phyloP scores from a whole-genome alignment of 345 rosid species.

The Hibiscus syriacus region DNA sequence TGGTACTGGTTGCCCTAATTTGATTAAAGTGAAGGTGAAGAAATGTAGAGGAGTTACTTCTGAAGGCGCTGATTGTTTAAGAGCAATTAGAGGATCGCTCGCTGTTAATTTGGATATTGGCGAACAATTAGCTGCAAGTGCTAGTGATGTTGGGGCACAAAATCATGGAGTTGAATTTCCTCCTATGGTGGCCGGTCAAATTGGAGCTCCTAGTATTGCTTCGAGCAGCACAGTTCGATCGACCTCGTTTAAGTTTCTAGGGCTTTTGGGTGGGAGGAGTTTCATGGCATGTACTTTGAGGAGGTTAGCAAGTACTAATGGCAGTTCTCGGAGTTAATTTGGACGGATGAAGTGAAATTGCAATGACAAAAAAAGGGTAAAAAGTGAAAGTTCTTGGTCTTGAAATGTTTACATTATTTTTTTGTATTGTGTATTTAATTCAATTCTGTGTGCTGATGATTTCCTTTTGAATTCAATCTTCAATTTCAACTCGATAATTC shows the following conservation, averaged over 20 bases:
- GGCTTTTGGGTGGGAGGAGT: conserved; percentile 59
- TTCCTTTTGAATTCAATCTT: conserved; percentile 26
- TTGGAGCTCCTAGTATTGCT: conserved; percentile 25
- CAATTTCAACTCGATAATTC: conserved; percentile 5
- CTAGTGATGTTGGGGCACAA: conserved; percentile 44
- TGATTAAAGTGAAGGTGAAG: conserved; percentile 76
- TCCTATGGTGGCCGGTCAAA: neutral
- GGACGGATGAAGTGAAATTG: conserved; percentile 1
- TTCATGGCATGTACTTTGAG: conserved; percentile 72
- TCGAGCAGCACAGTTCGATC: conserved; percentile 44
- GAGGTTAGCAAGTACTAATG: conserved; percentile 48
- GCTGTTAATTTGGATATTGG: conserved; percentile 54
- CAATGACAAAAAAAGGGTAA: neutral
- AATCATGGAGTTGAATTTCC: conserved; percentile 45
- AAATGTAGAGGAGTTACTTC: conserved; percentile 66
- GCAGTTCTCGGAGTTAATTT: conserved; percentile 29
- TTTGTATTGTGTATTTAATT: conserved; percentile 22
- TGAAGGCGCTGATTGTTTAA: conserved; percentile 40
- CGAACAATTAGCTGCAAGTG: conserved; percentile 40
- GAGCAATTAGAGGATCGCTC: conserved; percentile 36
- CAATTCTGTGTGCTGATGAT: conserved; percentile 22
- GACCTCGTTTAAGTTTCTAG: conserved; percentile 54
- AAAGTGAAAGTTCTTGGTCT: conserved; percentile 1
- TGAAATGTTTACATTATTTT: conserved; percentile 14
- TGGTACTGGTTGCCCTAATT: conserved; percentile 63